phyloP scores from a whole-genome alignment of 129 eudicot genomes.

The Smallanthus sonchifolius region DNA sequence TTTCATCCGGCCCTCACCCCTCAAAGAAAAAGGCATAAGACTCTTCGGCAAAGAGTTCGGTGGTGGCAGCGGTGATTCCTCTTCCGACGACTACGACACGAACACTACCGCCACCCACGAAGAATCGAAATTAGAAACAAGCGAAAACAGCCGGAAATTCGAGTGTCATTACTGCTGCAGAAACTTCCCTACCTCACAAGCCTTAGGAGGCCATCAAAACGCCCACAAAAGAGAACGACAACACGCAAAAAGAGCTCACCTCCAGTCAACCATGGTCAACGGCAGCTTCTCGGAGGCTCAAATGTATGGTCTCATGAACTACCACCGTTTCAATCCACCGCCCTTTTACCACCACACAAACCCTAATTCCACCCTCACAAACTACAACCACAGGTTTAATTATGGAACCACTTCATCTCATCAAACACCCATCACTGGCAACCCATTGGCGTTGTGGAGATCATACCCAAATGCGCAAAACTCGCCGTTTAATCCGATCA shows the following conservation, averaged over 20 bases:
- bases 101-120: constrained; percentile 10
- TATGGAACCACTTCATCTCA: constrained; percentile 29
- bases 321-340: constrained; percentile 36
- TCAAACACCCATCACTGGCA: constrained; percentile 59
- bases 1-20: constrained; percentile 75
- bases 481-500: constrained; percentile 21
- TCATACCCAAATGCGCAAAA: constrained; percentile 43
- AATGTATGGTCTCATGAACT: constrained; percentile 57
- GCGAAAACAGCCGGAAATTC: constrained; percentile 63
- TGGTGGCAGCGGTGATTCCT: not conserved
- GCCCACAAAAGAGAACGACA: constrained; percentile 97
- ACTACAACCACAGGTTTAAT: constrained; percentile 23
- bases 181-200: constrained; percentile 98
- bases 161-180: constrained; percentile 96
- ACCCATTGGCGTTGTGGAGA: constrained; percentile 69
- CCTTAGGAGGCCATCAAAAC: constrained; percentile 96
- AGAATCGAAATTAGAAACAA: constrained; percentile 25
- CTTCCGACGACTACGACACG: constrained; percentile 13
- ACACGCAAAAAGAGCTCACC: constrained; percentile 85
- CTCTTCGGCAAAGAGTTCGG: constrained; percentile 89
- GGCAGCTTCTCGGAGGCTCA: constrained; percentile 43
- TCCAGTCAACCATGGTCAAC: constrained; percentile 65
- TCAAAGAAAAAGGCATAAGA: constrained; percentile 53
- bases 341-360: constrained; percentile 44
- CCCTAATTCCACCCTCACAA: constrained; percentile 1